Evolutionary conservation across 306 rosid species (phyloP).

Genomic region (Hippophae tibetana): DNA sequence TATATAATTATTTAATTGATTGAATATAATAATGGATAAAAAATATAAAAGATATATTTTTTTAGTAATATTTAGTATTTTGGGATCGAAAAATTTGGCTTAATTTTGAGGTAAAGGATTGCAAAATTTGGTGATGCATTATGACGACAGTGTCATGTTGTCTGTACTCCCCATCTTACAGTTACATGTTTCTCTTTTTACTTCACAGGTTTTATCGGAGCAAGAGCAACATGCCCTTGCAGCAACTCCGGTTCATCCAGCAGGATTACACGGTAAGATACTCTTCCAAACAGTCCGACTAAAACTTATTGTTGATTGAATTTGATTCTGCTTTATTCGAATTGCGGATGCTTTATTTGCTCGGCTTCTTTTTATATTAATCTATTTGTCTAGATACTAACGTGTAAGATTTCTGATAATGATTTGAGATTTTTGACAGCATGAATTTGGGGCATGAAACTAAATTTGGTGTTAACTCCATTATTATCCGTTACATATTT

Average conservation of each 20-base stretch:
- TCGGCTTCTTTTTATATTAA: not conserved
- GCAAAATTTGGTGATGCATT: not conserved
- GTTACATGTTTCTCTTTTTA: constrained; percentile 16
- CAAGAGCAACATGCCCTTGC: constrained; percentile 81
- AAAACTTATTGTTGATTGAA: not conserved
- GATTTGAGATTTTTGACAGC: too few species aligned
- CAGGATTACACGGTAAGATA: constrained; percentile 65
- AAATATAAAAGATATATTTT: too few species aligned
- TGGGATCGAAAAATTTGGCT: too few species aligned
- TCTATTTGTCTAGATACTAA: not conserved
- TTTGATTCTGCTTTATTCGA: not conserved
- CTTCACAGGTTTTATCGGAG: constrained; percentile 63
- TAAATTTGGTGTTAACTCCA: not conserved
- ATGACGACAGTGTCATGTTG: not conserved
- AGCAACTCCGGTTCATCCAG: constrained; percentile 91
- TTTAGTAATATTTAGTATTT: too few species aligned
- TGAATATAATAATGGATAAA: too few species aligned
- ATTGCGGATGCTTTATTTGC: not conserved
- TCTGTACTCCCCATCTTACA: constrained; percentile 9
- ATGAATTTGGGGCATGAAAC: too few species aligned
- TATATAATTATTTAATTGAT: too few species aligned
- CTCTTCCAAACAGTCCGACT: constrained; percentile 6
- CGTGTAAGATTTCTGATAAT: too few species aligned
- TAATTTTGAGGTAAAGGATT: too few species aligned
- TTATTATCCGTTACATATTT: not conserved